Evolutionary conservation across 257 asterid genomes (phyloP), one percentile per base, ranked within the genome.

Genomic region (Solanum chilense): DNA sequence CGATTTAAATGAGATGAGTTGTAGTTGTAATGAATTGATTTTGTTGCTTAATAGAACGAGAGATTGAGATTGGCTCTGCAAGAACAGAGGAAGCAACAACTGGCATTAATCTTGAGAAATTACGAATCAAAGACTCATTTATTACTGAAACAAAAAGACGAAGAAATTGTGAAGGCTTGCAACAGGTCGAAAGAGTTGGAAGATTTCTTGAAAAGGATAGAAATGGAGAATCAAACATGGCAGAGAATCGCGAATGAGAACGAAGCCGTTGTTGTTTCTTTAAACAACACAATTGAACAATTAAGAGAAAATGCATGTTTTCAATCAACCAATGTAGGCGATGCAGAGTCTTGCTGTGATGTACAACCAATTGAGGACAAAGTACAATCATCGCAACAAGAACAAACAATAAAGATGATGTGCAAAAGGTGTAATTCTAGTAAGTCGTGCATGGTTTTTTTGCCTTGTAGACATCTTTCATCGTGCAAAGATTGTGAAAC

Each of bases 401-500:
- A 52, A 16, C 25, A 60, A 37, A 60, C 49, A 82, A 86, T 87
- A 82, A 91, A 44, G 31, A 82, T 88, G 93, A 58, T 87, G 4
- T 97, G 99, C 90, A 93, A 90, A 86, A 82, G 90, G 42, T 95
- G 99, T 88, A 89, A 89, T 60, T 23, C 52, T 83, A 70, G 95
- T 87, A 88, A 88, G 27, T 89, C 94, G 88, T 88, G 97, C 71
- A 92, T 95, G 9, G 87, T 96, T 47, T 86, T 97, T 89, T 84
- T 97, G 64, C 98, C 98, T 4, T 97, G 98, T 82, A 91, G 98
- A 84, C 99, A 97, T 91, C 93, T 97, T 4, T 94, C 94, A 45
- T 92, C 92, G 8, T 97, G 99, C 93, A 88, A 85, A 58, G 86
- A 76, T 62, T 97, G 98, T 71, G 98, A 90, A 18, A 89, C 92